Conservation (phyloP, 75 land plant genomes). For the Azolla pinnata region DNA sequence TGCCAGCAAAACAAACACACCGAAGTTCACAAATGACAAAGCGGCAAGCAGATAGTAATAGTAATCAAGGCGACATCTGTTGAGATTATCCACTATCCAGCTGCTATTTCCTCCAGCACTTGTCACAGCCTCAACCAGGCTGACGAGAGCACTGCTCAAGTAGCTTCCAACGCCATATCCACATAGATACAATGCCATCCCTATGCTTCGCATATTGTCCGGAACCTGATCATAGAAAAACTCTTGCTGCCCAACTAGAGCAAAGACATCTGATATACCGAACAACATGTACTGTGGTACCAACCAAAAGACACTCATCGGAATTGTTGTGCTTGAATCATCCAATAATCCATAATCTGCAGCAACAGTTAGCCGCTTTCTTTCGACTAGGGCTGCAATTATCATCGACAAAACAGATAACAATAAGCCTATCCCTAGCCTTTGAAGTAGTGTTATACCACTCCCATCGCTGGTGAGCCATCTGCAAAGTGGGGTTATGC, state of each 20-base stretch:
- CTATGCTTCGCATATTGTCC: slow-evolving; percentile 35
- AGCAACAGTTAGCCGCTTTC: slow-evolving; percentile 28
- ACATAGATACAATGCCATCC: slow-evolving; percentile 28
- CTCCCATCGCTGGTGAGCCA: slow-evolving; percentile 36
- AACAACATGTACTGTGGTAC: slow-evolving; percentile 76
- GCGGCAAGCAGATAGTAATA: slow-evolving; percentile 65
- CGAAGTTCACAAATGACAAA: slow-evolving; percentile 37
- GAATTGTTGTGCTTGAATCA: slow-evolving; percentile 13
- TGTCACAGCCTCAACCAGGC: slow-evolving; percentile 25
- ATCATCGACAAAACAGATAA: slow-evolving; percentile 67
- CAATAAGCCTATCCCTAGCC: slow-evolving; percentile 75
- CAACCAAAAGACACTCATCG: slow-evolving; percentile 65
- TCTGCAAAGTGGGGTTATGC: slow-evolving; percentile 41
- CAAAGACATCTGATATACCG: slow-evolving; percentile 85
- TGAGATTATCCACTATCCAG: slow-evolving; percentile 63
- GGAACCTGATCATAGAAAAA: slow-evolving; percentile 66
- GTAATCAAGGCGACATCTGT: slow-evolving; percentile 49
- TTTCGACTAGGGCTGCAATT: slow-evolving; percentile 56
- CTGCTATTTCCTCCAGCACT: slow-evolving; percentile 10
- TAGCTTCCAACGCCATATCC: slow-evolving; percentile 43
- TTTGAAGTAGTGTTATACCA: slow-evolving; percentile 62
- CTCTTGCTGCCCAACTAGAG: slow-evolving; percentile 83
- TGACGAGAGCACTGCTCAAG: slow-evolving; percentile 50
- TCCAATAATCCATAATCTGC: slow-evolving; percentile 9
- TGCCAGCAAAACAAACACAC: slow-evolving; percentile 30